Percentiles rank a stretch among this genome's conserved stretches.
These are phyloP conservation scores for Cryptococcus amylolentus DNA, from an alignment of 1,284 basidiomycete genomes.

Conservation along the genomic window DNA sequence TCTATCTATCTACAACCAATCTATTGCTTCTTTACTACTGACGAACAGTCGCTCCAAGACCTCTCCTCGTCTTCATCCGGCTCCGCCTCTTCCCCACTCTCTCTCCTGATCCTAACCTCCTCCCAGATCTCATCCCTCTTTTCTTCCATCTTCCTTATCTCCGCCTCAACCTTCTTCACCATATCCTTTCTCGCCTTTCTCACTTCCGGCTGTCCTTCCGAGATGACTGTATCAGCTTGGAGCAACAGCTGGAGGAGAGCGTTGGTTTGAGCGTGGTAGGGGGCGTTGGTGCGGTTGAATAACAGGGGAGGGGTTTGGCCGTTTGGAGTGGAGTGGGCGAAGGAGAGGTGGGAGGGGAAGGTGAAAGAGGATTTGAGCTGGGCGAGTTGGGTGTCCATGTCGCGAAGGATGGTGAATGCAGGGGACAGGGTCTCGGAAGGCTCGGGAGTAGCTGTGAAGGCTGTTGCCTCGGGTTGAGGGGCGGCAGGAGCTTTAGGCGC, in stretches of 20 bases:
- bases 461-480: not conserved
- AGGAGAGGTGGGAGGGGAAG: constrained; percentile 38
- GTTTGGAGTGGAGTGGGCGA: constrained; percentile 22
- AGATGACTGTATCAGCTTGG: constrained; percentile 64
- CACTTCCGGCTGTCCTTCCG: constrained; percentile 60
- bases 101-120: constrained; percentile 27
- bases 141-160: constrained; percentile 57
- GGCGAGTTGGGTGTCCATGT: constrained; percentile 30
- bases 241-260: constrained; percentile 61
- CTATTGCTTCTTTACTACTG: not conserved
- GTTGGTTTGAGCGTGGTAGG: constrained; percentile 60
- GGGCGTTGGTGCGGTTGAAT: constrained; percentile 56
- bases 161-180: constrained; percentile 62
- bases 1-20: not conserved
- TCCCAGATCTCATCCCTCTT: constrained; percentile 48
- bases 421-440: constrained; percentile 12
- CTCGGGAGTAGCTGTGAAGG: not conserved
- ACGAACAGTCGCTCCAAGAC: constrained; percentile 9
- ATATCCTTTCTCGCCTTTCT: constrained; percentile 59
- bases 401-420: constrained; percentile 26
- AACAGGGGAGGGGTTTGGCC: constrained; percentile 25
- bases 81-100: constrained; percentile 35
- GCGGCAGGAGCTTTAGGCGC: not conserved
- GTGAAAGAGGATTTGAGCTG: constrained; percentile 27
- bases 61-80: constrained; percentile 22